Base-by-base conservation (phyloP, 805 yeast genomes). In the Barnettozyma wickerhamii region DNA sequence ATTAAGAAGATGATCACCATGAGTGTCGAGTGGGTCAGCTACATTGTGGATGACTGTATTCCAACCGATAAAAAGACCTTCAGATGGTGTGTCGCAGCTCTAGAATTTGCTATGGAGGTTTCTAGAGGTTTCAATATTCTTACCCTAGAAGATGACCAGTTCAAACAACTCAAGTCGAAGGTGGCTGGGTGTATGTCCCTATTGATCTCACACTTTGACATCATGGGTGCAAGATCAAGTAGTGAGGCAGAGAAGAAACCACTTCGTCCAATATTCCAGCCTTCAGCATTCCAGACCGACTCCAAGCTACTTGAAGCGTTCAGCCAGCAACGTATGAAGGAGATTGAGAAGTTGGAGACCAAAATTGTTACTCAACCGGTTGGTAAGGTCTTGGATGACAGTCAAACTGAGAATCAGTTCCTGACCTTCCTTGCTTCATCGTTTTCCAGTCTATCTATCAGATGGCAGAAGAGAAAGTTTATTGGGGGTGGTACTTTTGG, bases 401-500 rank as follows among this genome's bases (percentile, higher is more conserved):
- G 84, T 3, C 90, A 86, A 55, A 79, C 84, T 44, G 96, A 88
- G 54, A 86, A 89, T 55, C 95, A 89, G 60, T 87, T 82, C 54
- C 74, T 93, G 34, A 76, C 93, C 2, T 80, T 87, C 41, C 70
- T 95, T 42, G 95, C 97, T 0, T 85, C 96, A 0, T 83, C 95
- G 0, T 80, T 89, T 54, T 84, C 95, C 2, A 84, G 89, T 51
- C 84, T 90, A 21, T 83, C 96, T 1, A 88, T 93, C 48, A 79
- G 96, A 62, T 93, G 99, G 99, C 97, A 93, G 61, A 95, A 91
- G 65, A 95, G 96, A 35, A 78, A 81, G 47, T 87, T 81, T 55
- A 77, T 93, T 53, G 99, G 99, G 2, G 91, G 95, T 33, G 99
- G 99, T 32, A 78, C 96, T 0, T 93, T 91, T 70, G 99, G 99